Evolutionary conservation across 345 rosid genomes (phyloP).

Genomic region (Salix arbutifolia): DNA sequence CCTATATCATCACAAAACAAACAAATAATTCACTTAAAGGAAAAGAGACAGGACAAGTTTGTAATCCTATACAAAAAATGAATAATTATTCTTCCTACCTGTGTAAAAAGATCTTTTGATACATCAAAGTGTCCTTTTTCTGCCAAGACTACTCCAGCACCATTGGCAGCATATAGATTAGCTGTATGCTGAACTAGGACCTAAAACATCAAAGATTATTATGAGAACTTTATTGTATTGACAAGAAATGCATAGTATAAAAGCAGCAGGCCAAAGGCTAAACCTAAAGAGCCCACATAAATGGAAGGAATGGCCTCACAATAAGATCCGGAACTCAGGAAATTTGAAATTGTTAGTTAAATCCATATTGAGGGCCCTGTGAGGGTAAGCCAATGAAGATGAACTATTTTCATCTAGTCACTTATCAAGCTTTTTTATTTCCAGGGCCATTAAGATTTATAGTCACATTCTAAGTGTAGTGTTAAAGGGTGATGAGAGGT

Average conservation of each 20-base stretch:
- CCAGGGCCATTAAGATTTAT: too few species aligned
- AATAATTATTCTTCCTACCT: conserved; percentile 39
- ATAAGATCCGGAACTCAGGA: too few species aligned
- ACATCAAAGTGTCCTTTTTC: conserved; percentile 97
- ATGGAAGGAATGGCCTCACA: neutral
- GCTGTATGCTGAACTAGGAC: conserved; percentile 85
- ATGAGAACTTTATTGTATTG: conserved; percentile 1
- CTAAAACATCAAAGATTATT: conserved; percentile 29
- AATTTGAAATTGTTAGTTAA: too few species aligned
- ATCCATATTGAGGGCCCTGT: too few species aligned
- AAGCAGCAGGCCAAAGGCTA: neutral
- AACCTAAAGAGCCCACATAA: neutral
- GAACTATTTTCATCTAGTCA: too few species aligned
- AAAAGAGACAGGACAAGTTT: neutral
- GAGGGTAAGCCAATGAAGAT: too few species aligned
- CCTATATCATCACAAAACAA: conserved; percentile 39
- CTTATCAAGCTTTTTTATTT: too few species aligned
- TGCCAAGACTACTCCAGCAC: conserved; percentile 92
- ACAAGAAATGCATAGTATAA: neutral
- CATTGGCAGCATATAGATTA: conserved; percentile 95
- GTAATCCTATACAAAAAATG: neutral
- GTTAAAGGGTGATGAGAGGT: too few species aligned
- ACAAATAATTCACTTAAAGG: conserved; percentile 7
- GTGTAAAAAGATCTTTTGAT: conserved; percentile 89
- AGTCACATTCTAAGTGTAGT: too few species aligned